These are phyloP conservation scores for Herpetomonas tarakana DNA, from an alignment of 208 protist genomes.

Conservation along the genomic window DNA sequence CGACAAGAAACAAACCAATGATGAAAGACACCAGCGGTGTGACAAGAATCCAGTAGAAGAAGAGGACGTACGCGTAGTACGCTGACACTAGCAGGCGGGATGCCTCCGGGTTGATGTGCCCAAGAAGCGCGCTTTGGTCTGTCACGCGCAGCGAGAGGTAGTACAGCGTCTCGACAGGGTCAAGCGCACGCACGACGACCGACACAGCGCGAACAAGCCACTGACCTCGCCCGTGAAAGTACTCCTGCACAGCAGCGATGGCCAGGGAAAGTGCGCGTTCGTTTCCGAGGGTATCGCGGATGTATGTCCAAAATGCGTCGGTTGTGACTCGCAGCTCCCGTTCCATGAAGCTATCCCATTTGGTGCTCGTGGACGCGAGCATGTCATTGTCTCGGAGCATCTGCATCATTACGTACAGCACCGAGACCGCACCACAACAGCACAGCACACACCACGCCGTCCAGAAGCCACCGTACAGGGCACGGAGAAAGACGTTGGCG, in stretches of 20 bases:
- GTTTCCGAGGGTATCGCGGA: constrained; percentile 23
- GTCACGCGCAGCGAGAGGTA: constrained; percentile 47
- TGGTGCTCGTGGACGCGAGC: constrained; percentile 32
- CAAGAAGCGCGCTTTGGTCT: constrained; percentile 19
- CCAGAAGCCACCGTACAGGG: constrained; percentile 50
- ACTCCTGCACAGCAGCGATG: constrained; percentile 9
- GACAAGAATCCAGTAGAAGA: constrained; percentile 77
- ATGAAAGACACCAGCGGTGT: constrained; percentile 76
- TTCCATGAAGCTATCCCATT: constrained; percentile 64
- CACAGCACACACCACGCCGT: constrained; percentile 38
- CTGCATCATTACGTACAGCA: constrained; percentile 41
- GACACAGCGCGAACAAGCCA: constrained; percentile 19
- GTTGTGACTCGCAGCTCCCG: constrained; percentile 21
- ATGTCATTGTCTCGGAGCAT: constrained; percentile 50
- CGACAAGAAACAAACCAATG: constrained; percentile 69
- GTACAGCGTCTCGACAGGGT: constrained; percentile 59
- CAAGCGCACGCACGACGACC: constrained; percentile 38
- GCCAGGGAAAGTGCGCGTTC: constrained; percentile 7
- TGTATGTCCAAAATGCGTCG: constrained; percentile 15
- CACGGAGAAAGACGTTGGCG: constrained; percentile 32
- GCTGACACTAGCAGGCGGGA: constrained; percentile 36
- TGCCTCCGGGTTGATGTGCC: constrained; percentile 30
- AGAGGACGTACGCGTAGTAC: constrained; percentile 70
- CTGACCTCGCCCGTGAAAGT: constrained; percentile 8
- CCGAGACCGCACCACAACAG: constrained; percentile 39